phyloP scores from a whole-genome alignment of 768 basidiomycete genomes.

The Lentinula sp. region DNA sequence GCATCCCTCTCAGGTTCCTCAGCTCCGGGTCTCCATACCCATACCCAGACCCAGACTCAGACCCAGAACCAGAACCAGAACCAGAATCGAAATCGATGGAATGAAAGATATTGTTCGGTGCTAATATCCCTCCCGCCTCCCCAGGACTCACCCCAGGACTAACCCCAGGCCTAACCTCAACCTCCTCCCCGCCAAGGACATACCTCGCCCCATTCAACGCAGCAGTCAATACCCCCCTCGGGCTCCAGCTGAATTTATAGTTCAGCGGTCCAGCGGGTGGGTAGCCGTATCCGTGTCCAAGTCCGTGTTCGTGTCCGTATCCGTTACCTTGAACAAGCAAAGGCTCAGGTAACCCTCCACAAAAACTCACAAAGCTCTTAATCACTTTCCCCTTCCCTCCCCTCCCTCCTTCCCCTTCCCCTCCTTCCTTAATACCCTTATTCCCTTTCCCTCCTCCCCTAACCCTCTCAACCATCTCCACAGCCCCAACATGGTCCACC shows the following conservation, averaged over 20 bases:
- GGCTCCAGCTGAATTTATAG: slow-evolving; percentile 96
- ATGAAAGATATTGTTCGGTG: neutral
- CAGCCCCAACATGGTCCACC: slow-evolving; percentile 84
- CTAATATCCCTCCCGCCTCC: neutral
- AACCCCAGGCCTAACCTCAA: slow-evolving; percentile 11
- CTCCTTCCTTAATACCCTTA: too few species aligned
- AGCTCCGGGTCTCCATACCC: slow-evolving; percentile 16
- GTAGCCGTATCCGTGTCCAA: neutral
- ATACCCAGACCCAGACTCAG: slow-evolving; percentile 23
- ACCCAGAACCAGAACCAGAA: too few species aligned
- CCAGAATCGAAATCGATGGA: slow-evolving; percentile 23
- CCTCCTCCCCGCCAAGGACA: slow-evolving; percentile 51
- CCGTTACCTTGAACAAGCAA: slow-evolving; percentile 30
- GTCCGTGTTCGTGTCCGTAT: slow-evolving; percentile 1
- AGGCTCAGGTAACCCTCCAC: slow-evolving; percentile 86
- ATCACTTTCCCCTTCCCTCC: slow-evolving; percentile 47
- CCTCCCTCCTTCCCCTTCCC: slow-evolving; percentile 24
- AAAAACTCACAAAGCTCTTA: slow-evolving; percentile 81
- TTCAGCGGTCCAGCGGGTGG: slow-evolving; percentile 50
- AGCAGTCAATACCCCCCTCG: slow-evolving; percentile 78
- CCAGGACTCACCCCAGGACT: neutral
- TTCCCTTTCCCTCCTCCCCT: slow-evolving; percentile 37
- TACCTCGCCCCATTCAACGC: slow-evolving; percentile 70
- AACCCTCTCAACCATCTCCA: slow-evolving; percentile 56
- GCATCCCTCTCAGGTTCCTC: slow-evolving; percentile 38